Percentiles rank a stretch among this genome's conserved stretches.
phyloP scores from a whole-genome alignment of 1,139 yeast genomes.

The Candida glucosophila region DNA sequence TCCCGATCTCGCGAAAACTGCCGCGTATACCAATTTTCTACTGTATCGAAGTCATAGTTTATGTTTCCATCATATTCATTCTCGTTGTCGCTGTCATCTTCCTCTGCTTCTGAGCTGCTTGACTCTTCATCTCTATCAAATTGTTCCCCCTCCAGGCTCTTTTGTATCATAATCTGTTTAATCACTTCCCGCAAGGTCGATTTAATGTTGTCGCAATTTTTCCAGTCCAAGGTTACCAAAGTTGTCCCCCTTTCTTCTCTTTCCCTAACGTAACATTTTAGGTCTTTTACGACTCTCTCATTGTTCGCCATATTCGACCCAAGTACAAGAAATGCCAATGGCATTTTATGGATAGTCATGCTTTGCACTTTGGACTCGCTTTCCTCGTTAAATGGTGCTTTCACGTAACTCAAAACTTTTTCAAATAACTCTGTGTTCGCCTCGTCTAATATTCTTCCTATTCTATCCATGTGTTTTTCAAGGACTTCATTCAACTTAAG shows the following conservation, averaged over 20 bases:
- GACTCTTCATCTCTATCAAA: no score
- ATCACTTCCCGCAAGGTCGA: conserved; percentile 30
- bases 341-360: conserved; percentile 24
- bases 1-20: conserved; percentile 9
- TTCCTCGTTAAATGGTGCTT: conserved; percentile 3
- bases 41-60: conserved; percentile 45
- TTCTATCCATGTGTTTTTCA: conserved; percentile 27
- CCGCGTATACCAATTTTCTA: conserved; percentile 35
- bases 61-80: conserved; percentile 12
- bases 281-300: conserved; percentile 36
- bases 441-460: conserved; percentile 27
- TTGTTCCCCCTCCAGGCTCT: no score
- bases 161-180: conserved; percentile 23
- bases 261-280: conserved; percentile 17
- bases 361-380: no score
- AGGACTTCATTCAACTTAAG: conserved; percentile 29
- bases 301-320: conserved; percentile 56
- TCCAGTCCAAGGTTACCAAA: conserved; percentile 32
- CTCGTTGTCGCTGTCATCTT: conserved; percentile 4
- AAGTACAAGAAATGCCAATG: conserved; percentile 39
- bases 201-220: conserved; percentile 34
- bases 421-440: conserved; percentile 31
- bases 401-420: conserved; percentile 21
- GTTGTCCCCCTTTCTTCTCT: conserved; percentile 9
- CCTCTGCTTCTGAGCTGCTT: conserved; percentile 6